phyloP scores from a whole-genome alignment of 352 stramenopile species.

The Phytophthora sp. region DNA sequence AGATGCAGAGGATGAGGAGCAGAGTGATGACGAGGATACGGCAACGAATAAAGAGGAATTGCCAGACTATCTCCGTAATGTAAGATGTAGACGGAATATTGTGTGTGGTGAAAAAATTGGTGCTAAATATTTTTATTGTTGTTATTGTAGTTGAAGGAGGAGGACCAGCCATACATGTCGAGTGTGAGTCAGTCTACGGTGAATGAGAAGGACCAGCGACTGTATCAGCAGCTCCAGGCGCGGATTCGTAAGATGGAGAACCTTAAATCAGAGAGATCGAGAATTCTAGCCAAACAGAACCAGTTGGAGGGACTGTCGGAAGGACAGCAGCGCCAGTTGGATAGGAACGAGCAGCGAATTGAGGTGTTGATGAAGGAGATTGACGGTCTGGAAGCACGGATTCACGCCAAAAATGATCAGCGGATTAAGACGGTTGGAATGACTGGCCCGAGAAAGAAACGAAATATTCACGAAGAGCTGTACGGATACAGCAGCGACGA shows the following conservation, averaged over 20 bases:
- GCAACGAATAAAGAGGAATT: slow-evolving; percentile 41
- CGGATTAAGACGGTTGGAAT: slow-evolving; percentile 38
- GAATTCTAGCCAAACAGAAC: slow-evolving; percentile 81
- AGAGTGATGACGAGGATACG: slow-evolving; percentile 48
- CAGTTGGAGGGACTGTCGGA: slow-evolving; percentile 62
- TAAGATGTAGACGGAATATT: slow-evolving; percentile 25
- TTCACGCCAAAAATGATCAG: slow-evolving; percentile 62
- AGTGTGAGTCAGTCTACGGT: slow-evolving; percentile 51
- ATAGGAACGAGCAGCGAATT: slow-evolving; percentile 71
- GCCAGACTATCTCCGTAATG: slow-evolving; percentile 78
- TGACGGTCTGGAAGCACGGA: slow-evolving; percentile 56
- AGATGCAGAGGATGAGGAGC: slow-evolving; percentile 70
- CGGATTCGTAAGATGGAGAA: slow-evolving; percentile 89
- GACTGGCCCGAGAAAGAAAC: slow-evolving; percentile 15
- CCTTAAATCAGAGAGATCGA: slow-evolving; percentile 62
- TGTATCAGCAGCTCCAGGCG: slow-evolving; percentile 81
- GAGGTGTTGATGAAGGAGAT: slow-evolving; percentile 70
- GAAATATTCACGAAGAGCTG: slow-evolving; percentile 40
- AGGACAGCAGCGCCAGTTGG: slow-evolving; percentile 63
- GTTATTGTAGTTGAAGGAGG: slow-evolving; percentile 53
- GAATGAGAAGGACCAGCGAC: slow-evolving; percentile 72
- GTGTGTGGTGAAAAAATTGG: too few species aligned
- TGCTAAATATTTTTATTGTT: slow-evolving; percentile 6
- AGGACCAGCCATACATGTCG: slow-evolving; percentile 59
- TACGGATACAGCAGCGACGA: slow-evolving; percentile 75